A percentile compares a stretch with the other conserved stretches of the same genome.
Evolutionary conservation across 139 green algal genomes (phyloP).

Genomic region (Chlamydomonas asymmetrica): DNA sequence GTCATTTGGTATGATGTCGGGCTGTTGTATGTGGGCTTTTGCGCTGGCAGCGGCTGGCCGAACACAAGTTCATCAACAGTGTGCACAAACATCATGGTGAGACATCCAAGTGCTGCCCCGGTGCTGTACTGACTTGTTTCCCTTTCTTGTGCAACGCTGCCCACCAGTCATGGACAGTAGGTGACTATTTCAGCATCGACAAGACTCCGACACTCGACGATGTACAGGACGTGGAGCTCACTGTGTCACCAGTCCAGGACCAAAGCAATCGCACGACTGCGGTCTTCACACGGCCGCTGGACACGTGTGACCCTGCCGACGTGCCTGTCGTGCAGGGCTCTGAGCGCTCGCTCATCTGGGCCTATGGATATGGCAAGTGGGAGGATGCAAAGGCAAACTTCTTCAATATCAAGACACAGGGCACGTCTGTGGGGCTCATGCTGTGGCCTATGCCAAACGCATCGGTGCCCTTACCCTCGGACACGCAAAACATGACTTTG

Average conservation of each 20-base stretch:
- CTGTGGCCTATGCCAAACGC: no score
- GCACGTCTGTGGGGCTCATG: no score
- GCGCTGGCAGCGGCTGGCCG: neutral
- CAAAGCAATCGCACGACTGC: conserved; percentile 19
- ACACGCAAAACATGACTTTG: no score
- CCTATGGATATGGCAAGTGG: no score
- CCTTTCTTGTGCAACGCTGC: neutral
- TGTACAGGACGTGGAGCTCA: neutral
- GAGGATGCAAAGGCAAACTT: no score
- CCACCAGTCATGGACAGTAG: no score
- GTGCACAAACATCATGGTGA: no score
- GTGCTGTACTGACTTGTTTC: neutral
- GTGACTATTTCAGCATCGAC: conserved; percentile 14
- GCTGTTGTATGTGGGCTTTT: no score
- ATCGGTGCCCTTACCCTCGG: no score
- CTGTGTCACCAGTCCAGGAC: neutral
- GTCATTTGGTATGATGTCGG: no score
- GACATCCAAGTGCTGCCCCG: no score
- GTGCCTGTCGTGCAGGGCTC: neutral
- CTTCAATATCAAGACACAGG: no score
- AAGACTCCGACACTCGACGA: neutral
- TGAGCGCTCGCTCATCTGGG: conserved; percentile 11
- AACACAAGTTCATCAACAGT: neutral
- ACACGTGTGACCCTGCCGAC: conserved; percentile 18
- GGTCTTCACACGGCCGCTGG: conserved; percentile 10